Evolutionary conservation across 1,284 basidiomycete species (phyloP), one percentile per base, ranked within the genome.

Genomic region (Vanrija humicola): DNA sequence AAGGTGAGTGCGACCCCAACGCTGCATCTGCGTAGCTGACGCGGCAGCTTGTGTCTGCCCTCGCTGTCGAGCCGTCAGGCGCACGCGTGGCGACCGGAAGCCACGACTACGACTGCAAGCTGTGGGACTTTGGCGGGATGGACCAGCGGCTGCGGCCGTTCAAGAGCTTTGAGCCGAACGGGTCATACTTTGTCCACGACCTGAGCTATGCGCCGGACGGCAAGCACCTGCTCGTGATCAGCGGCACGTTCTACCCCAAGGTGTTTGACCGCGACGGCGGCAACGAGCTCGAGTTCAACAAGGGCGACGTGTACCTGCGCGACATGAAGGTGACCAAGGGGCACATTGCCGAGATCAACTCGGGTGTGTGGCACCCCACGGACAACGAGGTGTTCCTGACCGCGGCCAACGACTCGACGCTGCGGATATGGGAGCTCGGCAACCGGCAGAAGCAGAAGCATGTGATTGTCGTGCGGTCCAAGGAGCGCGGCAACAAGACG

Each of bases 111-210:
- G 90, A 95, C 75, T 87, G 89, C 77, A 98, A 98, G 76, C 77
- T 98, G 50, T 99, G 94, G 94, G 96, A 99, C 76, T 98, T 98
- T 78, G 96, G 95, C 67, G 96, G 96, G 7, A 98, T 99, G 95
- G 88, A 89, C 66, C 79, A 82, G 61, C 64, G 74, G 5, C 82
- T 88, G 74, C 89, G 89, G 72, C 94, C 96, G 15, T 98, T 98
- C 83, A 90, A 92, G 78, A 89, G 84, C 61, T 98, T 90, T 83
- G 93, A 98, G 74, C 90, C 93, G 56, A 86, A 88, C 55, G 92
- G 90, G 57, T 89, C 86, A 64, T 97, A 98, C 77, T 86, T 94
- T 78, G 84, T 96, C 39, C 87, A 93, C 68, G 90, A 96, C 73
- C 69, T 92, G 47, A 89, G 88, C 66, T 97, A 86, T 72, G 90